Percentiles rank a stretch among this genome's conserved stretches.
phyloP scores from a whole-genome alignment of 2,329 filamentous ascomycete species.

The Botrytis sinoallii region DNA sequence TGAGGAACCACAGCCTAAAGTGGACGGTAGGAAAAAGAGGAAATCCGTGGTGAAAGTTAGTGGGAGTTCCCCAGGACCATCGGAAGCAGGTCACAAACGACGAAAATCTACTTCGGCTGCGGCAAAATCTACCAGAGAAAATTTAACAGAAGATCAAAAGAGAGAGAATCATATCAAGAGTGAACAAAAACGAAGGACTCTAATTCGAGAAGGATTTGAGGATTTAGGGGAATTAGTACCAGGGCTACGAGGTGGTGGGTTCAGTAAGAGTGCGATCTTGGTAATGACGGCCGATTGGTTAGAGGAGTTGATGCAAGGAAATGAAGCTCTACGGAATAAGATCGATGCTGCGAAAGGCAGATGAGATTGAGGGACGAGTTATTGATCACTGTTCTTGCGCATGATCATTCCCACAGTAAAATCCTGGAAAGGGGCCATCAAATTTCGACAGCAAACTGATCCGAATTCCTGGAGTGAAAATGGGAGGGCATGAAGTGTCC shows the following conservation, averaged over 20 bases:
- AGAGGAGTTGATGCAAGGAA: slow-evolving; percentile 68
- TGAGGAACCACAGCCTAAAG: slow-evolving; percentile 39
- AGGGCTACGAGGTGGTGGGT: slow-evolving; percentile 66
- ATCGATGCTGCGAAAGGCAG: slow-evolving; percentile 35
- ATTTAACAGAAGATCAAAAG: slow-evolving; percentile 75
- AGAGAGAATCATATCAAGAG: slow-evolving; percentile 83
- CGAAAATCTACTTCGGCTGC: slow-evolving; percentile 46
- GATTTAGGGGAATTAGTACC: slow-evolving; percentile 76
- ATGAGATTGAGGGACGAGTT: too few species aligned
- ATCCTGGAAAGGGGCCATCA: background rate
- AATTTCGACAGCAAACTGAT: background rate
- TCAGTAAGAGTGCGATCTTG: slow-evolving; percentile 80
- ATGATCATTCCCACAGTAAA: background rate
- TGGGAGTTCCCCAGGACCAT: slow-evolving; percentile 26
- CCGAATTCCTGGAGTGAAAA: background rate
- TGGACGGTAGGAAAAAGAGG: slow-evolving; percentile 35
- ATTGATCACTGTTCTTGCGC: background rate
- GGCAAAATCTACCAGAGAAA: slow-evolving; percentile 55
- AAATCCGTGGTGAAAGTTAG: slow-evolving; percentile 33
- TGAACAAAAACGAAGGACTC: slow-evolving; percentile 79
- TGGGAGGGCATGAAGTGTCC: background rate
- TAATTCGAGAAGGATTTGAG: slow-evolving; percentile 78
- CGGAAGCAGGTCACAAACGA: slow-evolving; percentile 41
- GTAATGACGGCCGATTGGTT: slow-evolving; percentile 74
- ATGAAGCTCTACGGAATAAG: slow-evolving; percentile 56